These are phyloP conservation scores for Jasminum sambac DNA, from an alignment of 257 asterid genomes.

Conservation along the genomic window DNA sequence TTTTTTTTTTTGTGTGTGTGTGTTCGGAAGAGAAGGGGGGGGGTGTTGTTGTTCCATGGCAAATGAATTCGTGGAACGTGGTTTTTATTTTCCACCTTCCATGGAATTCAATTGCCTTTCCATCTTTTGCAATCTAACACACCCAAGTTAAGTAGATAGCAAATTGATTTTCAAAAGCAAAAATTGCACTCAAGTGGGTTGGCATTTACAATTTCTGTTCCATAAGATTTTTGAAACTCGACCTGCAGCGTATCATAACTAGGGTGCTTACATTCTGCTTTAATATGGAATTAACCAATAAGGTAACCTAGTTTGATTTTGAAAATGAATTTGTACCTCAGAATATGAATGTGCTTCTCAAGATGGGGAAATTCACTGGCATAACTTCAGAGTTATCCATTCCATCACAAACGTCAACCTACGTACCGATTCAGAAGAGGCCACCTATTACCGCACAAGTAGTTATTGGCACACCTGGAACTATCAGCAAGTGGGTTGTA, in stretches of 20 bases:
- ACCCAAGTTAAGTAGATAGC: background rate
- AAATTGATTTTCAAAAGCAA: constrained; percentile 4
- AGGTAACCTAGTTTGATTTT: constrained; percentile 14
- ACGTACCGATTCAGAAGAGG: constrained; percentile 52
- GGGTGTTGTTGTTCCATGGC: no score
- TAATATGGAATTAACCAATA: background rate
- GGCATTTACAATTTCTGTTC: background rate
- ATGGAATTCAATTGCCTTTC: no score
- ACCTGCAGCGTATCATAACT: background rate
- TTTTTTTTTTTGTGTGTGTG: no score
- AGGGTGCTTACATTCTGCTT: background rate
- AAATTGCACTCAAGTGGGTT: constrained; percentile 4
- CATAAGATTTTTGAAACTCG: background rate
- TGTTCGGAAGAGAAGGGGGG: no score
- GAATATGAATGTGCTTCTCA: constrained; percentile 91
- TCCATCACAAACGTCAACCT: constrained; percentile 55
- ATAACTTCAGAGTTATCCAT: constrained; percentile 75
- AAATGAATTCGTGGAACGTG: no score
- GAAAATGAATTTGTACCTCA: constrained; percentile 34
- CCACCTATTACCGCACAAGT: constrained; percentile 76
- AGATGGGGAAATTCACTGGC: constrained; percentile 89
- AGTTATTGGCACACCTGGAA: constrained; percentile 96
- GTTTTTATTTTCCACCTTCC: no score
- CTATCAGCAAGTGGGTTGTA: constrained; percentile 62
- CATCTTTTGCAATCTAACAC: no score